A percentile compares a stretch with the other conserved stretches of the same genome.
These are phyloP conservation scores for Cytospora piceicola DNA, from an alignment of 2,329 filamentous ascomycete genomes.

Conservation along the genomic window DNA sequence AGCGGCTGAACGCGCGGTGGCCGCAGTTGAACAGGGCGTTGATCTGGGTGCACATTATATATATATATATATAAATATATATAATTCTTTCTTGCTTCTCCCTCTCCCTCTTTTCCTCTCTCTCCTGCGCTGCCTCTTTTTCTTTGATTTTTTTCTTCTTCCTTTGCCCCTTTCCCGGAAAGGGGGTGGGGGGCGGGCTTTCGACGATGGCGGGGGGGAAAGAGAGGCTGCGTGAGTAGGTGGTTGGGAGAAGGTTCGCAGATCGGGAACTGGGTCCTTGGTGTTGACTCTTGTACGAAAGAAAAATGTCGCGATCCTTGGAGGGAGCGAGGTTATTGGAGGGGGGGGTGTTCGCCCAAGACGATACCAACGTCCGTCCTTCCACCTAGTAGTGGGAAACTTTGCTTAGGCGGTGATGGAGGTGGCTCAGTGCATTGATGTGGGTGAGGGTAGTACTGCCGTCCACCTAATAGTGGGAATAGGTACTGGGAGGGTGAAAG, in stretches of 20 bases:
- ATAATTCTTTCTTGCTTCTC: neutral
- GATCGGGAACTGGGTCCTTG: no score
- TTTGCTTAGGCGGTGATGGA: neutral
- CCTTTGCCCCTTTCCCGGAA: no score
- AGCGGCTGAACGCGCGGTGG: constrained; percentile 35
- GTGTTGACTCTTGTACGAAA: no score
- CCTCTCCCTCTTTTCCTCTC: neutral
- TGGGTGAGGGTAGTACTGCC: constrained; percentile 11
- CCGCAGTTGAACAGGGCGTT: constrained; percentile 35
- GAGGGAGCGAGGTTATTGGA: neutral
- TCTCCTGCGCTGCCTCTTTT: neutral
- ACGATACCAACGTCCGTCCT: neutral
- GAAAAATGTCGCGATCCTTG: no score
- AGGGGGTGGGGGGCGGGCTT: no score
- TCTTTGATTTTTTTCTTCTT: no score
- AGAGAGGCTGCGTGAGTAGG: no score
- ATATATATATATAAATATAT: no score
- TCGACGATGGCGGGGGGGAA: no score
- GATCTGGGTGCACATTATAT: constrained; percentile 36
- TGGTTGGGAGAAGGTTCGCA: no score
- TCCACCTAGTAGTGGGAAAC: constrained; percentile 31
- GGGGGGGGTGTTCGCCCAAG: neutral
- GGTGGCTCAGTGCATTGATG: neutral
- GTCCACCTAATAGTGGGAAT: constrained; percentile 25
- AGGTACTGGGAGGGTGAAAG: constrained; percentile 1